Evolutionary conservation across 2,329 filamentous ascomycete species (phyloP), one percentile per base, ranked within the genome.

Genomic region (Tolypocladium tundrense): DNA sequence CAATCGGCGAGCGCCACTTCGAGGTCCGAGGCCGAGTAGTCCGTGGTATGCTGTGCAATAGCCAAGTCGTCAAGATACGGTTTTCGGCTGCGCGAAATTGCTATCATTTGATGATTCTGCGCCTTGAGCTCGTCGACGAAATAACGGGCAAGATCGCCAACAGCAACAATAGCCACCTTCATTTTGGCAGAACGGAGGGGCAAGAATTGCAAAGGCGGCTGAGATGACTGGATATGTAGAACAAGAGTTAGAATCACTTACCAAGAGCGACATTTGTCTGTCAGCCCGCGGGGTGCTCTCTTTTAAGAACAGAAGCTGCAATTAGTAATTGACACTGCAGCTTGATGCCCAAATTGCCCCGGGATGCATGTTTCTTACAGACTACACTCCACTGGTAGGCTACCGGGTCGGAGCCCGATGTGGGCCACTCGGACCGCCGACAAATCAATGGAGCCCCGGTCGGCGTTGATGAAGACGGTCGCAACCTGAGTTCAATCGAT

Each of bases 111-210:
- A 35, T 58, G 57, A 11, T 35, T 14, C 13, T 55, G 42, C 14
- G 19, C 16, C 37, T 37, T 24, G n/a, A 58, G 57, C 57, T 58
- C 57, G 9, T 58, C 53, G 31, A 58, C 39, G 27, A 58, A 43
- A 42, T 58, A 58, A 14, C 57, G 57, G 35, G 53, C 57, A 11
- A 58, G 45, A 16, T 58, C 53, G 19, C 57, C 57, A 11, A 56
- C 53, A 11, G 57, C 57, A 31, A 58, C 53, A 43, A 58, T 42
- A 27, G 53, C 53, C 7, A 58, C 57, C 31, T 51, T 58, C 57
- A 58, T 53, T 33, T 35, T 11, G 35, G 9, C 35, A 35, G 2
- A 11, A 10, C 35, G 31, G 35, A 11, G 3, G 35, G 35, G 35
- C 35, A 35, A 3, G 35, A 35, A 11, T 10, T 35, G 35, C 35